Evolutionary conservation across 1,284 basidiomycete genomes (phyloP).

Genomic region (Amylostereum areolatum): DNA sequence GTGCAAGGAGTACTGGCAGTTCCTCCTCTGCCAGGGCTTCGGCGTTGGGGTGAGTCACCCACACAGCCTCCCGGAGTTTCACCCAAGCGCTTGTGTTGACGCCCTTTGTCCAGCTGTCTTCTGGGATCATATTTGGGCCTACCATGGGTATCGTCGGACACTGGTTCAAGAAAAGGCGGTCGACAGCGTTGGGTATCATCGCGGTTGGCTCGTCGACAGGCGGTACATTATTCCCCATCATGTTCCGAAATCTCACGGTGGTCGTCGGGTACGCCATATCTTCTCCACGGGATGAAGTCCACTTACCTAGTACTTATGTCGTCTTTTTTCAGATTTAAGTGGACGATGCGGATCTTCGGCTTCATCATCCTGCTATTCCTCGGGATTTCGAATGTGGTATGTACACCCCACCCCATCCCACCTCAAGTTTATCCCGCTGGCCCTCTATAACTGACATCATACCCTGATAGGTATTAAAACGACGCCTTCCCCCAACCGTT

Average conservation of each 20-base stretch:
- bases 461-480: slow-evolving; percentile 32
- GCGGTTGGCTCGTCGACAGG: slow-evolving; percentile 38
- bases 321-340: slow-evolving; percentile 37
- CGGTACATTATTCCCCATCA: slow-evolving; percentile 38
- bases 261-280: slow-evolving; percentile 26
- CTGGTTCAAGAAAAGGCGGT: slow-evolving; percentile 40
- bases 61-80: slow-evolving; percentile 12
- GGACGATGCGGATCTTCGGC: slow-evolving; percentile 56
- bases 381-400: slow-evolving; percentile 35
- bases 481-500: slow-evolving; percentile 45
- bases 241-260: slow-evolving; percentile 32
- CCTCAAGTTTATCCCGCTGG: not conserved
- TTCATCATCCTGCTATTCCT: slow-evolving; percentile 43
- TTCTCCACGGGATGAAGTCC: not conserved
- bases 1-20: slow-evolving; percentile 47
- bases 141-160: slow-evolving; percentile 37
- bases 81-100: slow-evolving; percentile 1
- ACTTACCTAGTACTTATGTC: too few species aligned
- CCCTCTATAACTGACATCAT: not conserved
- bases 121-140: slow-evolving; percentile 39
- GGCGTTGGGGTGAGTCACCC: slow-evolving; percentile 30
- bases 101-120: slow-evolving; percentile 17
- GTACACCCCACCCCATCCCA: not conserved
- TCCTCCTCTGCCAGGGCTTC: slow-evolving; percentile 44
- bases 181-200: slow-evolving; percentile 35